phyloP scores from a whole-genome alignment of 148 eudicot species.

The Simmondsia chinensis region DNA sequence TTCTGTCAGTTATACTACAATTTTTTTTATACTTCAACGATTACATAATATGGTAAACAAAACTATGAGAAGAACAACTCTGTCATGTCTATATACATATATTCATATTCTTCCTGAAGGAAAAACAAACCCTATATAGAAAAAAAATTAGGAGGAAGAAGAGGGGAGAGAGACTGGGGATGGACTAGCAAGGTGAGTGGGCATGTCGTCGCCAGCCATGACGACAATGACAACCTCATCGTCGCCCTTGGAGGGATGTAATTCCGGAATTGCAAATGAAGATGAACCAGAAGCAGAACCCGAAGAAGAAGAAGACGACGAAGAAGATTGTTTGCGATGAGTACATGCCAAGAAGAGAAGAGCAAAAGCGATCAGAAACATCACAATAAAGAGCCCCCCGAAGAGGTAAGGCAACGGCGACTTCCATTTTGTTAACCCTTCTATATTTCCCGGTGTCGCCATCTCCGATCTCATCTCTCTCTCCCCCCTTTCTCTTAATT shows the following conservation, averaged over 20 bases:
- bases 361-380: slow-evolving; percentile 24
- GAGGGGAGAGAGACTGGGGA: not conserved
- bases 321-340: not conserved
- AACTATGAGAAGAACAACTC: too few species aligned
- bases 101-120: too few species aligned
- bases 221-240: too few species aligned
- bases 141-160: slow-evolving; percentile 6
- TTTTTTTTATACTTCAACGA: too few species aligned
- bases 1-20: too few species aligned
- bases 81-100: too few species aligned
- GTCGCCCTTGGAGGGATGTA: too few species aligned
- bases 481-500: not conserved
- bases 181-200: slow-evolving; percentile 48
- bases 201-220: slow-evolving; percentile 62
- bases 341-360: slow-evolving; percentile 22
- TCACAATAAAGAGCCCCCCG: slow-evolving; percentile 22
- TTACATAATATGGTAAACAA: too few species aligned
- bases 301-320: not conserved
- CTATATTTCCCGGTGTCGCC: not conserved
- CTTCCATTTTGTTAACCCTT: slow-evolving; percentile 12
- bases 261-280: too few species aligned
- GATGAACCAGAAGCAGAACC: too few species aligned
- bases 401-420: slow-evolving; percentile 34
- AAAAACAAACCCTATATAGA: slow-evolving; percentile 9
- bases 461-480: slow-evolving; percentile 2